Evolutionary conservation across 2,329 filamentous ascomycete genomes (phyloP), one percentile per base, ranked within the genome.

Genomic region (Dactylellina haptotyla): DNA sequence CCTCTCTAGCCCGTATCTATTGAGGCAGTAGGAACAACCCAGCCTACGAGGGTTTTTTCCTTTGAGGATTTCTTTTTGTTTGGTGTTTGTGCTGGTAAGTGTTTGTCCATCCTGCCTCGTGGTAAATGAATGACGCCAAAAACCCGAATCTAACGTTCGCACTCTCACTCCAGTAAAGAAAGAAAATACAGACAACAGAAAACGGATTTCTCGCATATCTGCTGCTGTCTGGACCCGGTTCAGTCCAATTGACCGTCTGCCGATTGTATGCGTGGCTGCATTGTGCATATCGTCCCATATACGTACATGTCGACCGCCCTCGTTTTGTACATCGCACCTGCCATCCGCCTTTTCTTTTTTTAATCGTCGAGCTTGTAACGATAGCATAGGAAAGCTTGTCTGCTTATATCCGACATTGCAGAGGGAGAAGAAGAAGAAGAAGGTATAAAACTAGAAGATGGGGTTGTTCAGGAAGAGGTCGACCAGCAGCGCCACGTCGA

Each of bases 401-500:
- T n/a, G n/a, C n/a, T n/a, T n/a, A n/a, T n/a, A n/a, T n/a, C n/a
- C n/a, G n/a, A n/a, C n/a, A n/a, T n/a, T n/a, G n/a, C n/a, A n/a
- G n/a, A n/a, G n/a, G n/a, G n/a, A n/a, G n/a, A n/a, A n/a, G n/a
- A n/a, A n/a, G n/a, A n/a, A n/a, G n/a, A n/a, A n/a, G n/a, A n/a
- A n/a, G n/a, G n/a, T n/a, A n/a, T n/a, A n/a, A n/a, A n/a, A n/a
- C n/a, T n/a, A n/a, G n/a, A n/a, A n/a, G n/a, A 73, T 73, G 69
- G 61, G 61, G n/a, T 43, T 73, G 53, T 73, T 73, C 63, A 66
- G 69, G 57, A 73, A 66, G 41, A 53, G 61, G 41, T 73, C 69
- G 23, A 73, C 45, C 23, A 73, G 69, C 54, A 73, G 69, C 46
- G 66, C 69, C 48, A 66, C 61, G 8, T 73, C 69, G 20, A 66